Conservation (phyloP, 2,329 filamentous ascomycete genomes). For the Claviceps pazoutovae region DNA sequence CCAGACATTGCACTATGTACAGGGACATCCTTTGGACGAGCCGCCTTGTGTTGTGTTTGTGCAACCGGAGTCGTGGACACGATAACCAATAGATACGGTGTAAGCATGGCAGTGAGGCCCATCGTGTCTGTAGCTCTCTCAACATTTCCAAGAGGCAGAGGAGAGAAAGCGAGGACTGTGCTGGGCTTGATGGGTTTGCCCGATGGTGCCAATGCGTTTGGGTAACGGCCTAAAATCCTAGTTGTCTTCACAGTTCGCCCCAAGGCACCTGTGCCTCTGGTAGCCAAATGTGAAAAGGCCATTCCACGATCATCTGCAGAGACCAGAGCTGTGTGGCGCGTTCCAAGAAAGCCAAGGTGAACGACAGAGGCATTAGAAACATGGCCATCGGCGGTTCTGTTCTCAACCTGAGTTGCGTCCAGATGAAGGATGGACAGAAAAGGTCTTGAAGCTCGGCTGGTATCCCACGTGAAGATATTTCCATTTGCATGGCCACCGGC, state of each 20-base stretch:
- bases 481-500: conserved; percentile 83
- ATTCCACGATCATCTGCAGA: conserved; percentile 92
- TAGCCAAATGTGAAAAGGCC: conserved; percentile 95
- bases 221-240: conserved; percentile 82
- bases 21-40: conserved; percentile 77
- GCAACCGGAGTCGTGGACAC: conserved; percentile 94
- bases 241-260: conserved; percentile 79
- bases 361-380: conserved; percentile 63
- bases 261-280: conserved; percentile 74
- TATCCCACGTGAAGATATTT: conserved; percentile 95
- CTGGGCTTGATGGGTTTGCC: conserved; percentile 73
- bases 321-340: conserved; percentile 82
- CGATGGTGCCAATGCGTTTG: conserved; percentile 46
- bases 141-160: conserved; percentile 85
- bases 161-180: conserved; percentile 82
- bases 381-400: conserved; percentile 68
- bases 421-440: conserved; percentile 79
- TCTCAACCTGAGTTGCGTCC: conserved; percentile 48
- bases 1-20: conserved; percentile 88
- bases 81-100: conserved; percentile 87
- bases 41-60: conserved; percentile 89
- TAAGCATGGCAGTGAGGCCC: conserved; percentile 88
- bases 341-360: conserved; percentile 90
- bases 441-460: conserved; percentile 63
- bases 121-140: conserved; percentile 77